phyloP scores from a whole-genome alignment of 31 red algal species.

The Odonthalia washingtoniensis region DNA sequence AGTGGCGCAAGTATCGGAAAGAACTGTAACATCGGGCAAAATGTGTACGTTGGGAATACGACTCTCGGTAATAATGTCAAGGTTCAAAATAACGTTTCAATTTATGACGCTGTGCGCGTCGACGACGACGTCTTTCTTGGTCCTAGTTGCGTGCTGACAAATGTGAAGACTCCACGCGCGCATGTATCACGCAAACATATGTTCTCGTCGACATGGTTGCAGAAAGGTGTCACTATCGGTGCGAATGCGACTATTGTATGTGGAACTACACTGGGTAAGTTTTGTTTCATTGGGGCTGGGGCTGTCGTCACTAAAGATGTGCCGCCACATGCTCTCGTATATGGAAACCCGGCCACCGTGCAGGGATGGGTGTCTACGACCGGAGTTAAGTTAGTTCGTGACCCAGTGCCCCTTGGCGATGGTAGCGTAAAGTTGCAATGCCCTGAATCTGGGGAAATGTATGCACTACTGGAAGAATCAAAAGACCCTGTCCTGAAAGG shows the following conservation, averaged over 20 bases:
- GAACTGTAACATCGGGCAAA: slow-evolving; percentile 76
- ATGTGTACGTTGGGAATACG: slow-evolving; percentile 72
- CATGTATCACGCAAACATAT: slow-evolving; percentile 51
- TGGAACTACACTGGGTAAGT: slow-evolving; percentile 57
- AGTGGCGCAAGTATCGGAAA: slow-evolving; percentile 55
- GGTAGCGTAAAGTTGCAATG: neutral
- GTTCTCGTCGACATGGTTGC: slow-evolving; percentile 45
- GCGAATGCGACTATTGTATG: slow-evolving; percentile 87
- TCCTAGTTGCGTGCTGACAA: slow-evolving; percentile 83
- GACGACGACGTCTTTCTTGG: slow-evolving; percentile 85
- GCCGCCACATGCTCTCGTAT: slow-evolving; percentile 66
- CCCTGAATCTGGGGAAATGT: neutral
- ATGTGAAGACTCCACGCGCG: slow-evolving; percentile 70
- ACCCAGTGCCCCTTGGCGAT: neutral
- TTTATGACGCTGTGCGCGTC: slow-evolving; percentile 68
- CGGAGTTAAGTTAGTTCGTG: neutral
- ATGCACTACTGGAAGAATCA: too few relatives aligned
- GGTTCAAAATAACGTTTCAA: slow-evolving; percentile 86
- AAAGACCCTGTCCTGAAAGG: too few relatives aligned
- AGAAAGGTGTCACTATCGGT: slow-evolving; percentile 65
- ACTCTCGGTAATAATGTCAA: slow-evolving; percentile 69
- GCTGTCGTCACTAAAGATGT: slow-evolving; percentile 88
- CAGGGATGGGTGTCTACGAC: slow-evolving; percentile 8
- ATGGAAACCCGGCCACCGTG: slow-evolving; percentile 62
- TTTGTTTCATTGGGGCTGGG: slow-evolving; percentile 78